A percentile compares a stretch with the other conserved stretches of the same genome.
Evolutionary conservation across 2,329 filamentous ascomycete genomes (phyloP).

Genomic region (Aspergillus fischeri): DNA sequence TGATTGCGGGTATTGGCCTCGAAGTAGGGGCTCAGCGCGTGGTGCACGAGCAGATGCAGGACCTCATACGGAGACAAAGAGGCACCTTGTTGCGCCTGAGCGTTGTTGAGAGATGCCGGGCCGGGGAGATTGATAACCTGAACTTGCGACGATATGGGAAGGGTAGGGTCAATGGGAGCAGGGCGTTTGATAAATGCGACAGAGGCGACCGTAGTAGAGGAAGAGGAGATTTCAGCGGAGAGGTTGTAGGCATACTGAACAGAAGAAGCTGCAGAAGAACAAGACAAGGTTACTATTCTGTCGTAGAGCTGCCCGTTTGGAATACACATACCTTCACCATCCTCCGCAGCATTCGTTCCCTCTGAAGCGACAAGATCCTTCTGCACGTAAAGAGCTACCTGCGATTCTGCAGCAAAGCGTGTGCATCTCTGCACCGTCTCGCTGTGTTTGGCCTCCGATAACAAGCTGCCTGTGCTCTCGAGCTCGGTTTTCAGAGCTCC

Average conservation of each 20-base stretch:
- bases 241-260: constrained; percentile 69
- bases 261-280: constrained; percentile 19
- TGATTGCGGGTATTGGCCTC: constrained; percentile 89
- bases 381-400: constrained; percentile 85
- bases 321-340: constrained; percentile 39
- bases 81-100: constrained; percentile 65
- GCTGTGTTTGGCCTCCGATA: constrained; percentile 65
- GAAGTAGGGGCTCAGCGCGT: constrained; percentile 91
- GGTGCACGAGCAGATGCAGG: constrained; percentile 85
- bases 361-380: constrained; percentile 63
- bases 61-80: constrained; percentile 84
- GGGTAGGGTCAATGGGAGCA: constrained; percentile 75
- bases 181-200: constrained; percentile 88
- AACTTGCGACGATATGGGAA: constrained; percentile 82
- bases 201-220: constrained; percentile 75
- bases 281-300: neutral
- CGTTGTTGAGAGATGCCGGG: constrained; percentile 64
- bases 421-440: constrained; percentile 85
- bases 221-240: constrained; percentile 71
- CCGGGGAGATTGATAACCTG: constrained; percentile 91
- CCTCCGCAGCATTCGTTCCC: constrained; percentile 39
- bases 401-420: constrained; percentile 83
- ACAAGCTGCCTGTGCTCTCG: constrained; percentile 73
- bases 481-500: constrained; percentile 75
- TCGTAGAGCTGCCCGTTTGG: neutral